Evolutionary conservation across 2,329 filamentous ascomycete species (phyloP), one percentile per base, ranked within the genome.

Genomic region (Aspergillus texensis): DNA sequence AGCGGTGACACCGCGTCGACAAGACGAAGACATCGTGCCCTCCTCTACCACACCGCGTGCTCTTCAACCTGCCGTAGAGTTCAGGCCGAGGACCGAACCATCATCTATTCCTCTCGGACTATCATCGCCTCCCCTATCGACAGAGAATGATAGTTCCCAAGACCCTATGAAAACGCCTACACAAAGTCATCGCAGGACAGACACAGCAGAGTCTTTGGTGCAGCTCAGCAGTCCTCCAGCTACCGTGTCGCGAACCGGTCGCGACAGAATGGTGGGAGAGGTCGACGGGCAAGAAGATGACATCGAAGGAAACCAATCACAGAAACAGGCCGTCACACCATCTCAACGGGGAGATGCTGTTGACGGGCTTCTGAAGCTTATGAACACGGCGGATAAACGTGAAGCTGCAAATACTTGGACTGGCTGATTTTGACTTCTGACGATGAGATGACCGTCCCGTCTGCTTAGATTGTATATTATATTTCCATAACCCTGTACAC

Each of bases 331-430:
- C 1, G 56, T 70, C 32, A 71, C 73, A 11, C 73, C 72, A 21
- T 73, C 74, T 41, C 74, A 79, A 56, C 65, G 71, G 43, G 77
- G 77, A 19, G 76, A 78, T 46, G 77, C 78, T 1, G 73, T 78
- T 6, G 77, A 80, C 61, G 78, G 77, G 28, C 62, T 80, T 34
- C 65, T 80, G 39, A 78, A 78, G 62, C 68, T 79, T 14, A 79
- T 79, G 77, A 75, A 72, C 26, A 79, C 76, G 28, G 68, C 72
- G 11, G 71, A 72, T 34, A 66, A 71, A 53, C 70, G 69, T 34
- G 70, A 74, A 36, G 68, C 60, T n/a, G 59, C 66, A 10, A 71
- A 72, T 48, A 52, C 66, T 9, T 72, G 71, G 69, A 68, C 60
- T 61, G 67, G 67, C 34, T 75, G 62, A 63, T 53, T 53, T 32